Base-by-base conservation (phyloP, 116 monocot genomes). In the Trichopus zeylanicus region DNA sequence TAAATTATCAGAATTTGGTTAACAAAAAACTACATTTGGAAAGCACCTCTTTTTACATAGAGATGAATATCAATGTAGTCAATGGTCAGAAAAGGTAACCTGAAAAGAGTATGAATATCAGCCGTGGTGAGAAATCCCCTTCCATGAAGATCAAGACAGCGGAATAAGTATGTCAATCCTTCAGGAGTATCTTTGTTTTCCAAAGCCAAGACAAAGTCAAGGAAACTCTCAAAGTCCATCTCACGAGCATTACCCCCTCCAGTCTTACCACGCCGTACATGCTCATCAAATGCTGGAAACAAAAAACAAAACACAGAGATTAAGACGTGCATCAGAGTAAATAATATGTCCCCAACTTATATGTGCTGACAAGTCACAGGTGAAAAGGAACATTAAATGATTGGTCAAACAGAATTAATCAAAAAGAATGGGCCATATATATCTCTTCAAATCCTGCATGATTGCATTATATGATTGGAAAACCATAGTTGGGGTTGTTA, bases 221-320 rank as follows among this genome's bases (percentile, higher is more conserved):
- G 83, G 71, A 98, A 98, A 71, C 98, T 85, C 70, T 91, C 88
- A 56, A 98, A 98, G 76, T 98, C 98, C 98, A 98, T 98, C 64
- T 98, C 98, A 51, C 98, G 87, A 61, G 80, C 57, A 72, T 88
- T 98, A 52, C 92, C 85, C 26, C 80, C 85, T 48, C 85, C 98
- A 69, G 51, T 73, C 78, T 98, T 98, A 58, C 88, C 73, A 21
- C 92, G 84, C 3, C 98, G 79, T 12, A 91, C 98, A 74, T 98
- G 98, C 68, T 98, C 98, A 70, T 98, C 98, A 76, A 91, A 98
- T 61, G 80, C 98, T 91, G 74, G 9, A 13, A 74, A 26, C 46
- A 26, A 49, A 26, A 13, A 51, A 23, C 30, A 61, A 29, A 18
- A 7, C 5, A 55, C 2, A 16, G 1, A 42, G n/a, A n/a, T 42